Percentiles rank a stretch among this genome's conserved stretches.
Evolutionary conservation across 305 asterid genomes (phyloP).

Genomic region (Galium porrigens): DNA sequence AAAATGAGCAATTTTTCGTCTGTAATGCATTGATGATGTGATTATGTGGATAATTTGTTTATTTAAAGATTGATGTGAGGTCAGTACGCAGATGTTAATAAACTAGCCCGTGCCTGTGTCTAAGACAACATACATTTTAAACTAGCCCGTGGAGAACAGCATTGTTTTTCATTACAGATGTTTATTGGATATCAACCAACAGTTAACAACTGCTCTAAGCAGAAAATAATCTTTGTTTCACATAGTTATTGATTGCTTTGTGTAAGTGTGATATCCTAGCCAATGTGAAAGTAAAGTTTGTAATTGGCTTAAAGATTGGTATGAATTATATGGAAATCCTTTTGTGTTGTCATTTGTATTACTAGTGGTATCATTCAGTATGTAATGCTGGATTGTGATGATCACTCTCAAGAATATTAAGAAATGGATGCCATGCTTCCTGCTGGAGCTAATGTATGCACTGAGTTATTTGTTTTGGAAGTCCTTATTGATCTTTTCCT

Average conservation of each 20-base stretch:
- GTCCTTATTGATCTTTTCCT: background rate
- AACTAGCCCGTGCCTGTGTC: background rate
- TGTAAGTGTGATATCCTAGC: background rate
- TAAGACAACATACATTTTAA: background rate
- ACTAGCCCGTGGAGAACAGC: background rate
- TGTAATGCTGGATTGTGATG: background rate
- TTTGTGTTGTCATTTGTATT: background rate
- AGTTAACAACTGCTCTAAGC: no score
- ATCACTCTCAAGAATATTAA: background rate
- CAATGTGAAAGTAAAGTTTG: background rate
- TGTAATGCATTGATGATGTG: background rate
- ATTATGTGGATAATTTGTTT: background rate
- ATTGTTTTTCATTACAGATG: background rate
- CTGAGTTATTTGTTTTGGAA: background rate
- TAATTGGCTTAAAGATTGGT: background rate
- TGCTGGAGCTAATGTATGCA: background rate
- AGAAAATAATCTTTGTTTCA: background rate
- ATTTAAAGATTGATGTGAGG: background rate
- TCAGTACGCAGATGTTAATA: background rate
- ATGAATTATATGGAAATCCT: background rate
- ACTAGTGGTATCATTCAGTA: background rate
- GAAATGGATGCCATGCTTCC: background rate
- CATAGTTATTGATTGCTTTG: background rate
- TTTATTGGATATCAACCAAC: background rate
- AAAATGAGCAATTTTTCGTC: background rate